Evolutionary conservation across 129 eudicot species (phyloP).

Genomic region (Tagetes patula): DNA sequence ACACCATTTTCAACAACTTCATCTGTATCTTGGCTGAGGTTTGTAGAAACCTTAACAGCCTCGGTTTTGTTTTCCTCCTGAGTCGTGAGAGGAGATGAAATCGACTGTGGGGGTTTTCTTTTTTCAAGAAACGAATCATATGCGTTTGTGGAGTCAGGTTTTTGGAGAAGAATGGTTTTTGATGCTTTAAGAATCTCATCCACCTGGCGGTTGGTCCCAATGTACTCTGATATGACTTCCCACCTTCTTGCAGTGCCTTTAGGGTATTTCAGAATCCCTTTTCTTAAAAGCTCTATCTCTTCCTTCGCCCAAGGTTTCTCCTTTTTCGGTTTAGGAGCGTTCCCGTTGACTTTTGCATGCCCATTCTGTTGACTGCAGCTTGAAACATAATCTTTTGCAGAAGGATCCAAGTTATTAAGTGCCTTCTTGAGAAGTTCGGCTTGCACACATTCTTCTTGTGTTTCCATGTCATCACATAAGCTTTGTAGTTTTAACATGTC

Average conservation of each 20-base stretch:
- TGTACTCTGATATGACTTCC: constrained; percentile 94
- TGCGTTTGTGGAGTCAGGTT: constrained; percentile 89
- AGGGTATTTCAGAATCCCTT: constrained; percentile 77
- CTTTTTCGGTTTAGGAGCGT: constrained; percentile 42
- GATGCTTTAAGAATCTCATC: constrained; percentile 97
- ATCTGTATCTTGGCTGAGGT: constrained; percentile 25
- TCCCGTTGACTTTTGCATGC: constrained; percentile 38
- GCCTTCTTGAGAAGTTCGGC: constrained; percentile 54
- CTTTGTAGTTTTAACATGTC: constrained; percentile 53
- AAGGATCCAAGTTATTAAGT: constrained; percentile 37
- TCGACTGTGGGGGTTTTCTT: constrained; percentile 68
- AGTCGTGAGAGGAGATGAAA: constrained; percentile 76
- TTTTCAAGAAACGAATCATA: constrained; percentile 94
- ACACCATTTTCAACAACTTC: constrained; percentile 32
- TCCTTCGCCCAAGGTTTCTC: constrained; percentile 89
- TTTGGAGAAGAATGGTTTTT: constrained; percentile 86
- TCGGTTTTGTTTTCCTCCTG: constrained; percentile 51
- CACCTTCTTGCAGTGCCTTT: constrained; percentile 96
- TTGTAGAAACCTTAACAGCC: neutral
- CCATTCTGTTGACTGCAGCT: constrained; percentile 49
- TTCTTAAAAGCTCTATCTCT: constrained; percentile 83
- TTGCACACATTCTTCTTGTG: constrained; percentile 47
- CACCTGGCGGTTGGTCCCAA: constrained; percentile 74
- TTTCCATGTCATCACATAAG: constrained; percentile 72
- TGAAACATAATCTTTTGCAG: constrained; percentile 30